Evolutionary conservation across 2,329 filamentous ascomycete species (phyloP).

Genomic region (Epichloe amarillans): DNA sequence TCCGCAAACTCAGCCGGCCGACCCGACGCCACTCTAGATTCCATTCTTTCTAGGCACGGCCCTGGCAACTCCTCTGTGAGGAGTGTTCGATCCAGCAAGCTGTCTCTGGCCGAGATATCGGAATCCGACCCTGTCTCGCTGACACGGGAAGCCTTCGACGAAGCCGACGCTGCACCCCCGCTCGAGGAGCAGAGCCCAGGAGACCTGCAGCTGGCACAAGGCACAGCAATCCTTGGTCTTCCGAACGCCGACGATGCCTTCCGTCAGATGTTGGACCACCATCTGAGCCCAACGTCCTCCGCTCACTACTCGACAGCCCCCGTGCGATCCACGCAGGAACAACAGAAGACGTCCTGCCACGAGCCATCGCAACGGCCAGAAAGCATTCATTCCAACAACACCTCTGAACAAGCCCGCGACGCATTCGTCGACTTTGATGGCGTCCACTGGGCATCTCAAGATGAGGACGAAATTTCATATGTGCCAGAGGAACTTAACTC

Average conservation of each 20-base stretch:
- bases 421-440: conserved; percentile 76
- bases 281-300: conserved; percentile 5
- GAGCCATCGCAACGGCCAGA: conserved; percentile 15
- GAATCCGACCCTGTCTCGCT: conserved; percentile 41
- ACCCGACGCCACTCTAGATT: conserved; percentile 27
- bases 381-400: conserved; percentile 44
- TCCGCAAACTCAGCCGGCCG: conserved; percentile 35
- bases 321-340: background rate
- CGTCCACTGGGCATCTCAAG: conserved; percentile 54
- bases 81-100: conserved; percentile 36
- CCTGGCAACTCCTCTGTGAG: conserved; percentile 40
- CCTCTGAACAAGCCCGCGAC: conserved; percentile 50
- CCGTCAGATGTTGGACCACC: conserved; percentile 20
- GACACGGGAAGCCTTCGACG: conserved; percentile 38
- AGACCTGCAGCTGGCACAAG: conserved; percentile 12
- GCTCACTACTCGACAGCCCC: background rate
- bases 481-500: conserved; percentile 11
- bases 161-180: conserved; percentile 32
- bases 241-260: conserved; percentile 20
- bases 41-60: conserved; percentile 34
- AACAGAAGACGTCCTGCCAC: background rate
- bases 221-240: conserved; percentile 17
- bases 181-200: conserved; percentile 24
- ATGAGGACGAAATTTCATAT: conserved; percentile 15
- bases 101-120: conserved; percentile 42